A percentile compares a stretch with the other conserved stretches of the same genome.
Conservation (phyloP, 2,329 filamentous ascomycete species). For the Hortaea werneckii region DNA sequence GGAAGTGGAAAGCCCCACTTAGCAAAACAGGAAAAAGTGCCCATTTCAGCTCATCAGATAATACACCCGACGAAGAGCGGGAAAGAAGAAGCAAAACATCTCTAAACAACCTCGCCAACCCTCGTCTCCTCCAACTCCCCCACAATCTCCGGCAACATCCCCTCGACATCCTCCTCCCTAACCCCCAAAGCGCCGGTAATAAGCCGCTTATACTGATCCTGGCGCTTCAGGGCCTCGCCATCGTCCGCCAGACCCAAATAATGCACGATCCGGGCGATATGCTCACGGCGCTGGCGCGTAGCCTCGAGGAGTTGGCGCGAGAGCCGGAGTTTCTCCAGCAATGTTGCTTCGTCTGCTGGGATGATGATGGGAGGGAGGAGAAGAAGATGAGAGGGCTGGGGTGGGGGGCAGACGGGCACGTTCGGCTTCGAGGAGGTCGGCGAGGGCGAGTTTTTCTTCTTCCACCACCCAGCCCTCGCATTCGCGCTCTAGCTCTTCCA, state of each 20-base stretch:
- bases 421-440: conserved; percentile 20
- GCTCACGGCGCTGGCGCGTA: conserved; percentile 46
- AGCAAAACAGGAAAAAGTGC: too few species aligned
- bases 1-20: too few species aligned
- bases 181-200: conserved; percentile 59
- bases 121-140: conserved; percentile 36
- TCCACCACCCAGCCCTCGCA: conserved; percentile 34
- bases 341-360: background rate
- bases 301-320: conserved; percentile 27
- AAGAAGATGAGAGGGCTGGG: conserved; percentile 1
- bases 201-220: conserved; percentile 61
- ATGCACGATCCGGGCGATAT: conserved; percentile 55
- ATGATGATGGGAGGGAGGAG: background rate
- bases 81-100: too few species aligned
- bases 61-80: too few species aligned
- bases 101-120: conserved; percentile 2
- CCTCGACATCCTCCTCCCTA: conserved; percentile 59
- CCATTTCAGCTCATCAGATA: too few species aligned
- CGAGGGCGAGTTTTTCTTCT: conserved; percentile 33
- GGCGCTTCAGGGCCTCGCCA: conserved; percentile 49
- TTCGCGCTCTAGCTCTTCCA: conserved; percentile 29
- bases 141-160: conserved; percentile 43
- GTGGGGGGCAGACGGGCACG: conserved; percentile 23
- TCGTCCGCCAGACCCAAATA: conserved; percentile 59
- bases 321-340: background rate